Evolutionary conservation across 2,329 filamentous ascomycete genomes (phyloP).

Genomic region (Fusarium xylarioides): DNA sequence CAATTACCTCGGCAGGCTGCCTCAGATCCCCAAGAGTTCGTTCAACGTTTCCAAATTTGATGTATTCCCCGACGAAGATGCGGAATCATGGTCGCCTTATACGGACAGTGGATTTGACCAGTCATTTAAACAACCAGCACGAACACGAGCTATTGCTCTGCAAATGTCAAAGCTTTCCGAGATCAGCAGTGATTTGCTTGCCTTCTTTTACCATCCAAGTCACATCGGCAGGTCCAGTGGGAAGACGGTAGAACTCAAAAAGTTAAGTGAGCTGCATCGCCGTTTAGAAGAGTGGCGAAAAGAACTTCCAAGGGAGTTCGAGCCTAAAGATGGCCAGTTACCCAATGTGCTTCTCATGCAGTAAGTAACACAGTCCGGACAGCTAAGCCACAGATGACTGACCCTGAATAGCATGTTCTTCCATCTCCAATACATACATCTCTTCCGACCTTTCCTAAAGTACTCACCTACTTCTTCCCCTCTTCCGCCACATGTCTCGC

Average conservation of each 20-base stretch:
- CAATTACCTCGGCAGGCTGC: constrained; percentile 91
- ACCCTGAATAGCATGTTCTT: constrained; percentile 84
- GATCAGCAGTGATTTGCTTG: constrained; percentile 89
- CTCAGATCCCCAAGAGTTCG: constrained; percentile 81
- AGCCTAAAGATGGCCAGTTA: constrained; percentile 87
- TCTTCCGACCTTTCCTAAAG: constrained; percentile 94
- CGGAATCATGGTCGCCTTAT: constrained; percentile 86
- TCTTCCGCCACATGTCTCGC: constrained; percentile 86
- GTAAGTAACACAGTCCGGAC: constrained; percentile 64
- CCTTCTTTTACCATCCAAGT: constrained; percentile 89
- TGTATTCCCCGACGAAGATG: constrained; percentile 88
- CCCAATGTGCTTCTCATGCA: constrained; percentile 83
- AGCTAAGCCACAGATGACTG: background rate
- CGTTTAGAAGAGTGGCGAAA: constrained; percentile 90
- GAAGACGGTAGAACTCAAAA: constrained; percentile 88
- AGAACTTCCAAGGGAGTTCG: constrained; percentile 83
- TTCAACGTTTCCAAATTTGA: constrained; percentile 90
- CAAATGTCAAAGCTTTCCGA: constrained; percentile 88
- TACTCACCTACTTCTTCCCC: constrained; percentile 85
- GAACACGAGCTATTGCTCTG: constrained; percentile 82
- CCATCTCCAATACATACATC: constrained; percentile 92
- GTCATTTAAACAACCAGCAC: constrained; percentile 78
- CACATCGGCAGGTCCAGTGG: constrained; percentile 70
- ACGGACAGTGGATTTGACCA: constrained; percentile 83
- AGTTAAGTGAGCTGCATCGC: constrained; percentile 89